Evolutionary conservation across 1,284 basidiomycete genomes (phyloP).

Genomic region (Trichosporon faecale): DNA sequence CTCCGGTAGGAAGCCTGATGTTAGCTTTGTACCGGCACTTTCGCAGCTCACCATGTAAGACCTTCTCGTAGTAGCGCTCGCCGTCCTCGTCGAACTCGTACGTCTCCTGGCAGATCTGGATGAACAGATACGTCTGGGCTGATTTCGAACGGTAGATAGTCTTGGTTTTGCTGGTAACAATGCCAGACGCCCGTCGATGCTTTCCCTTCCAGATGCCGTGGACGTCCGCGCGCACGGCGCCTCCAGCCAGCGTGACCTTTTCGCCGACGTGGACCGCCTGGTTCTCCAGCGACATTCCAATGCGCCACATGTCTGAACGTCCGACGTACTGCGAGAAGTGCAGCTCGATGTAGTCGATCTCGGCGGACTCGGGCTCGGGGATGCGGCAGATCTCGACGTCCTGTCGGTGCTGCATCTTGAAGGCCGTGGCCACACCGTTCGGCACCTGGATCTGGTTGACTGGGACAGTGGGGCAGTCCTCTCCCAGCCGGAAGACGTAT

Average conservation of each 20-base stretch:
- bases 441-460: conserved; percentile 47
- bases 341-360: conserved; percentile 79
- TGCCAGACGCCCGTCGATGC: conserved; percentile 67
- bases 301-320: conserved; percentile 87
- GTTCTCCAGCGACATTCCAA: conserved; percentile 65
- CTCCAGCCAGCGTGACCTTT: conserved; percentile 53
- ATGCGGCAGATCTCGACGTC: conserved; percentile 50
- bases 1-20: conserved; percentile 68
- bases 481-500: conserved; percentile 44
- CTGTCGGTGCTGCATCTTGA: conserved; percentile 48
- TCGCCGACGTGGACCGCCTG: conserved; percentile 62
- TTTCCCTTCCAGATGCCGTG: conserved; percentile 60
- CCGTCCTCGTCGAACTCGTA: conserved; percentile 98
- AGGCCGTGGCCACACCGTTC: conserved; percentile 43
- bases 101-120: conserved; percentile 91
- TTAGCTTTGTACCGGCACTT: conserved; percentile 13
- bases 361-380: conserved; percentile 56
- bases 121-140: conserved; percentile 80
- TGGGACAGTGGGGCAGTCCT: conserved; percentile 37
- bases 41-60: conserved; percentile 63
- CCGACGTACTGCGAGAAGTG: conserved; percentile 90
- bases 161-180: conserved; percentile 79
- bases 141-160: conserved; percentile 85
- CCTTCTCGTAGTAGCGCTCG: conserved; percentile 92
- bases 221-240: conserved; percentile 73